Percentiles rank a stretch among this genome's conserved stretches.
phyloP scores from a whole-genome alignment of 257 asterid genomes.

The Solanum pimpinellifolium region DNA sequence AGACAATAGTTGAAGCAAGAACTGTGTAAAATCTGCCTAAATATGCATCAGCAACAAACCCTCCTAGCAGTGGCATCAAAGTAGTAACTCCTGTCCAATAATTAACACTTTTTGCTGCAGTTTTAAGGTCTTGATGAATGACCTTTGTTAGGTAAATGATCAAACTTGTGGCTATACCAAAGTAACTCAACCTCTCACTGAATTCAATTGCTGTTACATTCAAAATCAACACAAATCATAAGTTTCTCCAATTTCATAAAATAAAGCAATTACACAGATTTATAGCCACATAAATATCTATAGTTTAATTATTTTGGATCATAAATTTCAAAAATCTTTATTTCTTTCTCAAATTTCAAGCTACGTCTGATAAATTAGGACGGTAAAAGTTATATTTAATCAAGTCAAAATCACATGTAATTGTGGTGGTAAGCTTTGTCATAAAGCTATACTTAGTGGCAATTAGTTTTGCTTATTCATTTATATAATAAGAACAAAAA shows the following conservation, averaged over 20 bases:
- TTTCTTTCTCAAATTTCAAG: too few relatives aligned
- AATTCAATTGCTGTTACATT: neutral
- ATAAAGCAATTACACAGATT: neutral
- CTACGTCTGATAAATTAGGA: too few relatives aligned
- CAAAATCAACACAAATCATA: constrained; percentile 45
- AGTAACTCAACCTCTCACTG: constrained; percentile 72
- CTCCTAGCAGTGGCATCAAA: constrained; percentile 79
- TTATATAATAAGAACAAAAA: neutral
- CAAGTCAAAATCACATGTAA: neutral
- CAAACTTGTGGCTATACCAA: constrained; percentile 63
- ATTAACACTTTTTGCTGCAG: constrained; percentile 67
- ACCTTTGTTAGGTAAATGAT: constrained; percentile 80
- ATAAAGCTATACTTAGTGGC: neutral
- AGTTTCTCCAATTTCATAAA: constrained; percentile 20
- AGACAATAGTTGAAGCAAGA: constrained; percentile 45
- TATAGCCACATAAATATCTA: neutral
- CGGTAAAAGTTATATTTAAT: neutral
- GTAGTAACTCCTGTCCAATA: constrained; percentile 84
- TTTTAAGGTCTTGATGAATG: constrained; percentile 56
- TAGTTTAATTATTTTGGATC: neutral
- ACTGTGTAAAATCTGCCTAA: constrained; percentile 81
- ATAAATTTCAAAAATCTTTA: neutral
- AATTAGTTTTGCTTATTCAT: neutral
- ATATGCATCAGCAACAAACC: constrained; percentile 77
- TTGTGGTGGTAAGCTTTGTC: neutral